Evolutionary conservation across 257 asterid genomes (phyloP).

Genomic region (Fraxinus anomala): DNA sequence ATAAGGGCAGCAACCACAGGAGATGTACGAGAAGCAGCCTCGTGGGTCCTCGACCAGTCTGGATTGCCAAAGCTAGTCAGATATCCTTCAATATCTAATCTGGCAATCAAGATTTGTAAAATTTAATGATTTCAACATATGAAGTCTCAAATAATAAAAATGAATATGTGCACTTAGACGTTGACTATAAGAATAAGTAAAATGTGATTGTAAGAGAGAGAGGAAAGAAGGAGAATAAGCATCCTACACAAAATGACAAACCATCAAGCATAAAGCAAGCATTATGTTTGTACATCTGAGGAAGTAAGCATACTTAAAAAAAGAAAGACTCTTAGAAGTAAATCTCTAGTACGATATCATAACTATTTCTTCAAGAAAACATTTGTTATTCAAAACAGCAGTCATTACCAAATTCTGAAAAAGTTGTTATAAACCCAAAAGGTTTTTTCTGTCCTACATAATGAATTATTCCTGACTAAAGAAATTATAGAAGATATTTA

Average conservation of each 20-base stretch:
- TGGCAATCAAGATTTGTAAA: constrained; percentile 43
- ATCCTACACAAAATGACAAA: background rate
- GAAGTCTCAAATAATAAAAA: background rate
- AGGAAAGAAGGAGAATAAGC: background rate
- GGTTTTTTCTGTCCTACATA: background rate
- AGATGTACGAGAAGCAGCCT: constrained; percentile 69
- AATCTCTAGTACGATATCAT: background rate
- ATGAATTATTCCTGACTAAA: background rate
- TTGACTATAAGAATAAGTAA: background rate
- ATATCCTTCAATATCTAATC: constrained; percentile 77
- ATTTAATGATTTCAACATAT: background rate
- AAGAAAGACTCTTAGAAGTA: background rate
- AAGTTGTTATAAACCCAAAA: background rate
- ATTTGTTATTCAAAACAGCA: background rate
- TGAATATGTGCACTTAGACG: background rate
- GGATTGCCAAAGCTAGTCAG: constrained; percentile 95
- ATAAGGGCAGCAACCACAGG: constrained; percentile 75
- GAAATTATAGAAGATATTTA: background rate
- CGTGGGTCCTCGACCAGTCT: constrained; percentile 88
- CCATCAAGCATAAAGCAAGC: background rate
- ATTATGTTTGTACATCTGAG: background rate
- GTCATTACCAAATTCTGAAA: background rate
- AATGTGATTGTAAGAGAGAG: background rate
- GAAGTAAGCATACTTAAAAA: background rate
- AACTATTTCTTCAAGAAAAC: background rate